Evolutionary conservation across 225 moss, liverwort and hornwort species (phyloP), one percentile per base, ranked within the genome.

Genomic region (Bryoerythrophyllum caledonicum): DNA sequence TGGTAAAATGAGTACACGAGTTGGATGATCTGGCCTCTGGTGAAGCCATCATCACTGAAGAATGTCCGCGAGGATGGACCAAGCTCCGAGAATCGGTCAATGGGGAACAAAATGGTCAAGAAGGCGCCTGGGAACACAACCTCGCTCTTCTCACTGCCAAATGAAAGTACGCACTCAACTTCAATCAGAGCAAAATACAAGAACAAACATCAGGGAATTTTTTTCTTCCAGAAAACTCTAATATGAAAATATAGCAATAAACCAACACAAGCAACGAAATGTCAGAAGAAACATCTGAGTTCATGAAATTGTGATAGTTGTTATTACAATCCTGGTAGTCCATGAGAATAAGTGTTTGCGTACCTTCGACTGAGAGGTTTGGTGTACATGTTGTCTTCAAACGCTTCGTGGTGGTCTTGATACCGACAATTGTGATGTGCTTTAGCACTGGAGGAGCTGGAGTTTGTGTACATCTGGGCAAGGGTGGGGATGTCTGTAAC

Each of bases 11-110:
- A 12, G 67, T 75, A 51, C 3, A 85, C 38, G 12, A 30, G 38
- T 1, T 79, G 67, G 49, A 82, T 64, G n/a, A 82, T 78, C 28
- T 82, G 64, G 43, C 60, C 62, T 38, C 72, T 48, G 27, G 85
- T 60, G 35, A 81, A 82, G 35, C 85, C 81, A 28, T 21, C 34
- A 7, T 81, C 85, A 15, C 75, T 82, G 68, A 85, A 78, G 66
- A 85, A 85, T 4, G 85, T 85, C 7, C 72, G 44, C 8, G 85
- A 81, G 6, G 85, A 61, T 60, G 85, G 85, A 4, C 82, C 85
- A 21, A 85, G 70, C 63, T 85, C 72, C 14, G 65, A 77, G 71
- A 85, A 85, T 3, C 72, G 85, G 68, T 85, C 85, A 5, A 85
- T 68, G 13, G 85, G 78, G 44, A 85, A 85, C 37, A 85, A 40